Percentiles rank a stretch among this genome's conserved stretches.
phyloP scores from a whole-genome alignment of 2,329 filamentous ascomycete genomes.

The Aschersonia sp. region DNA sequence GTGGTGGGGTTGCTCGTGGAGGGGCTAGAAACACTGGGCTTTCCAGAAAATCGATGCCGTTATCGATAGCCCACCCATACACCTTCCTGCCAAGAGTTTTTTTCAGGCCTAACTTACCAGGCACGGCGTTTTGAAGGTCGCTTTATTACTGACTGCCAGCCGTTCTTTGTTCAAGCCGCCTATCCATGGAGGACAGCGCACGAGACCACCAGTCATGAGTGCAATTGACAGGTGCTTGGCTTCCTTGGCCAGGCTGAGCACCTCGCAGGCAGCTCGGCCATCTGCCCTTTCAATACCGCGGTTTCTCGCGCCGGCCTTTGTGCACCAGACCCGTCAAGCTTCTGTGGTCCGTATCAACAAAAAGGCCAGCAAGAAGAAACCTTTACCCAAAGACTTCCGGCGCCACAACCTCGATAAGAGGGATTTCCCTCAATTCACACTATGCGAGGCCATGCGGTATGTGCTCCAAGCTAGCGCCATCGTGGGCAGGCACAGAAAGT shows the following conservation, averaged over 20 bases:
- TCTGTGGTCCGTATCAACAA: conserved; percentile 25
- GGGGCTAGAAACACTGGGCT: conserved; percentile 5
- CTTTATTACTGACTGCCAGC: no score
- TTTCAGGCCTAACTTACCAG: conserved; percentile 13
- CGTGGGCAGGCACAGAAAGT: neutral
- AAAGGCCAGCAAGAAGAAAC: conserved; percentile 42
- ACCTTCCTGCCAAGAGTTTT: neutral
- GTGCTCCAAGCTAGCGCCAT: neutral
- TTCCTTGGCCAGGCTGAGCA: conserved; percentile 36
- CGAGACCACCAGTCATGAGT: conserved; percentile 26
- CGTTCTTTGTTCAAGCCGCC: no score
- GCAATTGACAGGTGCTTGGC: conserved; percentile 37
- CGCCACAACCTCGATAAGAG: conserved; percentile 52
- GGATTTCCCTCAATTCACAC: conserved; percentile 52
- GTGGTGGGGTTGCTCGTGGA: conserved; percentile 7
- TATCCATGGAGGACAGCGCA: conserved; percentile 9
- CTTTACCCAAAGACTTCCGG: conserved; percentile 48
- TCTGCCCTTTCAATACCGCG: conserved; percentile 28
- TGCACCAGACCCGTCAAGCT: conserved; percentile 29
- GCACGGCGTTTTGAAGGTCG: conserved; percentile 2
- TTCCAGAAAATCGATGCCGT: conserved; percentile 2
- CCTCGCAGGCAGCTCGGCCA: conserved; percentile 28
- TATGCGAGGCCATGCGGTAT: conserved; percentile 88
- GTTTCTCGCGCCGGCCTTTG: conserved; percentile 31
- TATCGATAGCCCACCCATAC: conserved; percentile 10